These are phyloP conservation scores for Rhododendron griersonianum DNA, from an alignment of 148 eudicot species.

Conservation along the genomic window DNA sequence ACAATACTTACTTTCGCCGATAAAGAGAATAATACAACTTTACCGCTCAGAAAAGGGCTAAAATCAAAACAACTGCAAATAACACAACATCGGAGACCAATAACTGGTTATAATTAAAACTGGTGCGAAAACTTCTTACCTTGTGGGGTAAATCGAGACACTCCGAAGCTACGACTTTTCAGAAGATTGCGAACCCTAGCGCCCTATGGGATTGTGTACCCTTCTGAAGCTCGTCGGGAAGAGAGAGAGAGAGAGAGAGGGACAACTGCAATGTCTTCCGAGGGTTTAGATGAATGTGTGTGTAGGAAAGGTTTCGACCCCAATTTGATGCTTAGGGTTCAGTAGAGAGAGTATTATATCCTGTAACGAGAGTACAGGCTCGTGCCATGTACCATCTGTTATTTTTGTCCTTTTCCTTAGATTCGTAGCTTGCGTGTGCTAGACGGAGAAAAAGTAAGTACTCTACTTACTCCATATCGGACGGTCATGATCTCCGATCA, in stretches of 20 bases:
- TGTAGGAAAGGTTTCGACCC: neutral
- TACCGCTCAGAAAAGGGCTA: neutral
- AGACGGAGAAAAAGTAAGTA: neutral
- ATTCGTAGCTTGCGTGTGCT: neutral
- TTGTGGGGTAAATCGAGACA: neutral
- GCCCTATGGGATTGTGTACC: neutral
- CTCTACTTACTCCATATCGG: too few relatives aligned
- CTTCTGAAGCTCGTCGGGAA: neutral
- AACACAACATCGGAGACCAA: neutral
- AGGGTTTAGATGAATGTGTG: neutral
- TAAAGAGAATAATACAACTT: neutral
- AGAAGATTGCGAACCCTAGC: neutral
- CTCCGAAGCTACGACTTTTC: neutral
- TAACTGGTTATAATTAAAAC: neutral
- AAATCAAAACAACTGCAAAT: neutral
- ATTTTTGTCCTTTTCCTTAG: neutral
- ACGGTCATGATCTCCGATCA: neutral
- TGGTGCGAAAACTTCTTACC: neutral
- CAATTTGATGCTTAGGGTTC: constrained; percentile 13
- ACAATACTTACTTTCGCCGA: too few relatives aligned
- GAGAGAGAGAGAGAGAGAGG: neutral
- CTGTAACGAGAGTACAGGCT: neutral
- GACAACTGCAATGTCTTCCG: too few relatives aligned
- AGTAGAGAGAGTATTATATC: neutral
- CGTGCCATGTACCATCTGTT: neutral